These are phyloP conservation scores for Yamadazyma taylorii DNA, from an alignment of 1,139 yeast species.

Conservation along the genomic window DNA sequence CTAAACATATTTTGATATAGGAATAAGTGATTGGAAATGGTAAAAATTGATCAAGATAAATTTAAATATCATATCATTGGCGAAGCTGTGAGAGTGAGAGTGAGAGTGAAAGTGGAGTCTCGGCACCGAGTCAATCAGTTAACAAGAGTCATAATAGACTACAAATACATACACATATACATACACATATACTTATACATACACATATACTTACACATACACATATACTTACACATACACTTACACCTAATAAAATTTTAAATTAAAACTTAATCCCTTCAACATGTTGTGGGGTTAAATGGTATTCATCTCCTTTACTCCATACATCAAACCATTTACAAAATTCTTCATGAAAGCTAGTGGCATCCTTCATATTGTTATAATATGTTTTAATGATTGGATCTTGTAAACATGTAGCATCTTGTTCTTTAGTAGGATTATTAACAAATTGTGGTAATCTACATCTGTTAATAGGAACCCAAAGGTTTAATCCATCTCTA, in stretches of 20 bases:
- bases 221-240: no score
- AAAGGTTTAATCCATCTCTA: conserved; percentile 12
- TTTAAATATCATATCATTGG: no score
- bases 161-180: no score
- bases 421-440: conserved; percentile 11
- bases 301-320: conserved; percentile 4
- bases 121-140: no score
- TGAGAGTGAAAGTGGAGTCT: no score
- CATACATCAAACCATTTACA: conserved; percentile 11
- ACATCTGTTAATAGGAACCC: conserved; percentile 14
- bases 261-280: conserved; percentile 6
- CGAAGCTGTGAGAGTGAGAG: no score
- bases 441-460: conserved; percentile 8
- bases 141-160: no score
- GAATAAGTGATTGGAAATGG: no score
- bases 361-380: conserved; percentile 6
- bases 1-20: conserved; percentile 8
- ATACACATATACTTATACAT: no score
- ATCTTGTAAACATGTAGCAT: conserved; percentile 12
- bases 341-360: conserved; percentile 10
- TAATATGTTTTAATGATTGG: conserved; percentile 3
- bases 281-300: conserved; percentile 10
- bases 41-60: no score
- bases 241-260: no score
- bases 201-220: no score